Percentiles rank a stretch among this genome's conserved stretches.
These are phyloP conservation scores for Abrus pulchellus DNA, from an alignment of 306 rosid species.

Conservation along the genomic window DNA sequence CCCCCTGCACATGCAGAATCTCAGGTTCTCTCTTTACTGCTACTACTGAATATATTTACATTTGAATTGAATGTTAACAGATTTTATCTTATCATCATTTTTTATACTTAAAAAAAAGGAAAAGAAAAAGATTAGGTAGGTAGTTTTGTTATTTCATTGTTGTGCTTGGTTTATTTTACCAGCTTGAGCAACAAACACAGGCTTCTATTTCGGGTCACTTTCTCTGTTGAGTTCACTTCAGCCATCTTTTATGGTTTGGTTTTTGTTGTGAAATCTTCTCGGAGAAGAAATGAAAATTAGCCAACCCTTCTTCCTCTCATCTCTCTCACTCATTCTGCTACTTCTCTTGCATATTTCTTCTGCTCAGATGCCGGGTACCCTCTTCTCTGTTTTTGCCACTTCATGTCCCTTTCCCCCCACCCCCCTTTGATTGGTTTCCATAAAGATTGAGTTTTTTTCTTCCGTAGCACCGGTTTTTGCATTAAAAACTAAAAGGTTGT, in stretches of 20 bases:
- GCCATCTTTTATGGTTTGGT: slow-evolving; percentile 52
- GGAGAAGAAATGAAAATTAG: slow-evolving; percentile 61
- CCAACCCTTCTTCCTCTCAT: slow-evolving; percentile 52
- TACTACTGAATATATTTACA: background rate
- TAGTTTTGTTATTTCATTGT: background rate
- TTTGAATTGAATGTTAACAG: background rate
- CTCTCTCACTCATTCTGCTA: slow-evolving; percentile 49
- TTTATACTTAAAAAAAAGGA: background rate
- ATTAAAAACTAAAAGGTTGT: background rate
- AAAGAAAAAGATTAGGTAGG: slow-evolving; percentile 3
- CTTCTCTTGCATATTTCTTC: slow-evolving; percentile 56
- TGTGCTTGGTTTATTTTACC: background rate
- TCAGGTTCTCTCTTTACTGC: background rate
- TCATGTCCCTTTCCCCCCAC: background rate
- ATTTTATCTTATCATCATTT: background rate
- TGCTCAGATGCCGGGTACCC: slow-evolving; percentile 85
- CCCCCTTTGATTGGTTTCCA: background rate
- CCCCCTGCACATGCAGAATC: slow-evolving; percentile 40
- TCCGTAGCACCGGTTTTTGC: background rate
- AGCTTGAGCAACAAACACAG: background rate
- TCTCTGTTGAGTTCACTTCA: slow-evolving; percentile 15
- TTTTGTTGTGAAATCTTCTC: slow-evolving; percentile 35
- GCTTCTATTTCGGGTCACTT: slow-evolving; percentile 41
- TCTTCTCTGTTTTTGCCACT: slow-evolving; percentile 24
- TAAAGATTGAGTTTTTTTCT: slow-evolving; percentile 24